Evolutionary conservation across 495 filamentous ascomycete genomes (phyloP).

Genomic region (Tuber brumale): DNA sequence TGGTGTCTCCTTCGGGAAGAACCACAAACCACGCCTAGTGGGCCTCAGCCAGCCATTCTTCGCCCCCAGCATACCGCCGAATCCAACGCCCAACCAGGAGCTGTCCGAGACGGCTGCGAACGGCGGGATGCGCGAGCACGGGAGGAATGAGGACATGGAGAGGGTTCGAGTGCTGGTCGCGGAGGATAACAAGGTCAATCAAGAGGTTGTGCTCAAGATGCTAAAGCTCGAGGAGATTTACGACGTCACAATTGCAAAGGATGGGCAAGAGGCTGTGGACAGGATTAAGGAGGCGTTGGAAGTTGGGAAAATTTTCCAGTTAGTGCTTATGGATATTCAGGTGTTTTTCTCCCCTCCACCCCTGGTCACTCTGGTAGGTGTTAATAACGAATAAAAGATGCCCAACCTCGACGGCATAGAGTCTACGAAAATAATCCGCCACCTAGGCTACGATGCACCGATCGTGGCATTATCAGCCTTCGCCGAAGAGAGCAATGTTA

Average conservation of each 20-base stretch:
- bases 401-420: slow-evolving; percentile 85
- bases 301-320: slow-evolving; percentile 60
- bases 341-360: not conserved
- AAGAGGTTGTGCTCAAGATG: slow-evolving; percentile 81
- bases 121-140: not conserved
- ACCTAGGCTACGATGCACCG: slow-evolving; percentile 79
- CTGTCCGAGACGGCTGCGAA: slow-evolving; percentile 48
- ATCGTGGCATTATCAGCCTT: slow-evolving; percentile 91
- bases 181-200: slow-evolving; percentile 92
- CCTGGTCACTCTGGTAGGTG: not conserved
- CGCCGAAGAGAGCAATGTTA: slow-evolving; percentile 81
- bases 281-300: slow-evolving; percentile 77
- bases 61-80: slow-evolving; percentile 50
- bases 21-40: slow-evolving; percentile 66
- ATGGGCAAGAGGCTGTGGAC: slow-evolving; percentile 85
- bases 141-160: slow-evolving; percentile 45
- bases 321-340: slow-evolving; percentile 89
- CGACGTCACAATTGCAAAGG: slow-evolving; percentile 72
- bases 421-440: slow-evolving; percentile 76
- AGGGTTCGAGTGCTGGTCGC: slow-evolving; percentile 82
- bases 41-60: slow-evolving; percentile 85
- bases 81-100: slow-evolving; percentile 25
- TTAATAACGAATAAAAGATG: slow-evolving; percentile 55
- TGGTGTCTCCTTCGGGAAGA: slow-evolving; percentile 43
- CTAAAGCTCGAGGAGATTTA: slow-evolving; percentile 63